Base-by-base conservation (phyloP, 2,329 filamentous ascomycete genomes). In the Ophiocordyceps camponoti-floridani region DNA sequence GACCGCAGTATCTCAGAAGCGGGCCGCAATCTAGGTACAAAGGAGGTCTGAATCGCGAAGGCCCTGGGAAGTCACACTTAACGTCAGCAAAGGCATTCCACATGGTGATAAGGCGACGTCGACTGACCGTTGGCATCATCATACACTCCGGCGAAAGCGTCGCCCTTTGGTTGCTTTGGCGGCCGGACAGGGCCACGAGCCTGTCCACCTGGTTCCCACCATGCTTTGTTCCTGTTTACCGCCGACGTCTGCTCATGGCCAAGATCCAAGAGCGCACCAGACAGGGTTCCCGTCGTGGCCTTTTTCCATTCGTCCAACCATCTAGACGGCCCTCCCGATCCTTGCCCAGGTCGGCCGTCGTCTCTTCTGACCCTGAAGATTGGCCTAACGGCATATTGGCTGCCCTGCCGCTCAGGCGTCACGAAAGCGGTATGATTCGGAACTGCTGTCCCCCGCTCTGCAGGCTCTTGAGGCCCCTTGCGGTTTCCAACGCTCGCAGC, bases 1-100 rank as follows among this genome's bases (percentile, higher is more conserved):
- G 77, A 18, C 93, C 91, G 45, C 82, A 89, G 59, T 94, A 98
- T 47, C 91, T 79, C 49, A 98, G 66, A 19, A 98, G 66, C 6
- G 91, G 91, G 0, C 91, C 91, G 55, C 89, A 94, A 61, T 87
- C 88, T 45, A 98, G 68, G 57, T 84, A 88, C 35, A 98, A 62
- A 3, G 77, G 73, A 19, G 91, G 91, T 52, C 83, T 83, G 62
- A 96, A 98, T 47, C 73, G 73, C 16, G 83, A 85, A 14, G 74
- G 73, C 37, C 65, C 68, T 72, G 44, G 40, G 31, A 8, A n/a
- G 18, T 7, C 45, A 52, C 43, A 56, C 33, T 6, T 14, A 35
- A 35, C 12, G 31, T 35, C 31, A 35, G 31, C 13, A 41, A 41
- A 28, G 12, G 35, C 2, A 31, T 12, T 23, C 37, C 37, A 13